A percentile compares a stretch with the other conserved stretches of the same genome.
Conservation (phyloP, 2,329 filamentous ascomycete species). For the Pseudomassariella vexata region DNA sequence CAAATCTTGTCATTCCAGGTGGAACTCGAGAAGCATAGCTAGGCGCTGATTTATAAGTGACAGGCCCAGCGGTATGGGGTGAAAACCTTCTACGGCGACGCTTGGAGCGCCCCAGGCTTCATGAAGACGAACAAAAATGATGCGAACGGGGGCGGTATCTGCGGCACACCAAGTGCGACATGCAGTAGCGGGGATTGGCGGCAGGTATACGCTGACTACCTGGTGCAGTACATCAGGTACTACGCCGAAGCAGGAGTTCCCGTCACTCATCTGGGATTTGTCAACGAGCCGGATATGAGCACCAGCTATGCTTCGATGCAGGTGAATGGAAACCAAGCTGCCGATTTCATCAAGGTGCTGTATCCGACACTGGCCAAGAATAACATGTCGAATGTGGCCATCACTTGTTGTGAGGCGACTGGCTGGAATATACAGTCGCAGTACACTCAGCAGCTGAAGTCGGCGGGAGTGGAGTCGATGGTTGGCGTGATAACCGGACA, state of each 20-base stretch:
- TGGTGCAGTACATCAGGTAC: slow-evolving; percentile 29
- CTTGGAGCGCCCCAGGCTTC: slow-evolving; percentile 25
- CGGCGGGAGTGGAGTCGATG: slow-evolving; percentile 23
- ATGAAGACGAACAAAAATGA: slow-evolving; percentile 28
- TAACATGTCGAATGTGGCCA: slow-evolving; percentile 15
- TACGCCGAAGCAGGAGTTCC: slow-evolving; percentile 15
- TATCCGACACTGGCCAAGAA: slow-evolving; percentile 29
- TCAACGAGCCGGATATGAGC: slow-evolving; percentile 22
- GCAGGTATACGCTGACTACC: slow-evolving; percentile 29
- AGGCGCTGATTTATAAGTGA: slow-evolving; percentile 1
- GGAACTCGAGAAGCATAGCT: too few relatives aligned
- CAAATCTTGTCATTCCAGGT: background rate
- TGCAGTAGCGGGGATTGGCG: slow-evolving; percentile 28
- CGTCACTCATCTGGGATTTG: slow-evolving; percentile 15
- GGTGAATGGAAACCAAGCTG: slow-evolving; percentile 38
- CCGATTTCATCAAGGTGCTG: slow-evolving; percentile 45
- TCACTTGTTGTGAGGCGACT: slow-evolving; percentile 35
- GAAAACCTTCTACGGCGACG: slow-evolving; percentile 36
- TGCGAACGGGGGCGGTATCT: slow-evolving; percentile 19
- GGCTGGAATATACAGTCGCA: slow-evolving; percentile 21
- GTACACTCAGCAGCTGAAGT: slow-evolving; percentile 10
- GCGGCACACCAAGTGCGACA: slow-evolving; percentile 21
- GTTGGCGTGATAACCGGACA: slow-evolving; percentile 35
- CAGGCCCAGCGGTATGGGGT: slow-evolving; percentile 27
- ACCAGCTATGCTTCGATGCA: slow-evolving; percentile 38